Evolutionary conservation across 768 basidiomycete species (phyloP), one percentile per base, ranked within the genome.

Genomic region (Paxillus rubicundulus): DNA sequence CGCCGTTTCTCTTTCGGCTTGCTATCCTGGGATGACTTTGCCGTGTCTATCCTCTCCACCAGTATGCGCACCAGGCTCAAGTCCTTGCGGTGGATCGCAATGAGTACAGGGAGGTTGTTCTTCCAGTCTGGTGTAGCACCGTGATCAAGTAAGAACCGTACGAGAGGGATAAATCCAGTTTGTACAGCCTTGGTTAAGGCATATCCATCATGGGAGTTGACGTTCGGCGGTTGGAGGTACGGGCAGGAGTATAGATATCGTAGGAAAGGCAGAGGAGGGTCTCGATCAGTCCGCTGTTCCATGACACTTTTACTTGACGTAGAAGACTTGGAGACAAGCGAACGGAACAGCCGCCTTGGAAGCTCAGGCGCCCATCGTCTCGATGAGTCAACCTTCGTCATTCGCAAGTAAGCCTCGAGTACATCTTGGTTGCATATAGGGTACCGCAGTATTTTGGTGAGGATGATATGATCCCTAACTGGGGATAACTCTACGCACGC

Each of bases 161-260:
- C 74, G 8, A 97, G 79, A 3, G 85, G 82, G 1, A 76, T 49
- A 56, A 86, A 85, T 18, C 74, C 73, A 0, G 80, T 82, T 34
- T 85, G 75, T 1, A 92, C 89, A 2, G 94, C 92, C 57, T 81
- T 84, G 14, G 83, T 84, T 37, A 97, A 81, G 0, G 87, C 85
- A 62, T 94, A 97, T 1, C 94, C 95, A 3, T 80, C 76, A 66
- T 89, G 77, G 8, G 88, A 81, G 66, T 95, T 82, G 12, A 77
- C 63, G 28, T 84, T 72, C 1, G 83, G 79, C 1, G 60, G 50
- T 18, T 76, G 60, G 16, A 77, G 63, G 8, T 62, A 69, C 6
- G 78, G 71, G 38, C 63, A 61, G 20, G 63, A 53, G 60, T 79
- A 84, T 16, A 91, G 71, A 59, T 80, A 80, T 38, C 73, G 78